These are phyloP conservation scores for Penicillium digitatum DNA, from an alignment of 2,329 filamentous ascomycete species.

Conservation along the genomic window DNA sequence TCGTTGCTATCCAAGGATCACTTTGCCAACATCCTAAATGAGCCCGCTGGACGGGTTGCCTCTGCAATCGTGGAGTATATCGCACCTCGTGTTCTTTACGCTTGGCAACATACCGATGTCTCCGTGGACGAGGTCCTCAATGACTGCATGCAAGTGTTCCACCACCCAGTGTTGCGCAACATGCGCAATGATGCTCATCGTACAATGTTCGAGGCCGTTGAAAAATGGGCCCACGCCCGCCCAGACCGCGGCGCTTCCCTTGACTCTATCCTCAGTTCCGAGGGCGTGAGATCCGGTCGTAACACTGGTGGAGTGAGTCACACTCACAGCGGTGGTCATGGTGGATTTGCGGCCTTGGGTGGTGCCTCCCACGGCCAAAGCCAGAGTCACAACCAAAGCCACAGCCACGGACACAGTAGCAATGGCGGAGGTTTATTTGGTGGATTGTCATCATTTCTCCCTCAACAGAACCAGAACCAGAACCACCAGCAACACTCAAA, in stretches of 20 bases:
- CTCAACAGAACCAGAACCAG: slow-evolving; percentile 7
- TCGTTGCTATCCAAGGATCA: slow-evolving; percentile 82
- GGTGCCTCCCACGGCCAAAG: slow-evolving; percentile 18
- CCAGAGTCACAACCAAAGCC: slow-evolving; percentile 11
- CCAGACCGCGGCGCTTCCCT: slow-evolving; percentile 63
- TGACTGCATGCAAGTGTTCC: slow-evolving; percentile 78
- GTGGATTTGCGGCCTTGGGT: slow-evolving; percentile 26
- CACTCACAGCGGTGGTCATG: slow-evolving; percentile 29
- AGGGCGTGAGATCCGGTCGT: slow-evolving; percentile 75
- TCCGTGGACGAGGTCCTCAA: slow-evolving; percentile 77
- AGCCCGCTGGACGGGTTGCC: slow-evolving; percentile 70
- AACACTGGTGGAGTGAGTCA: slow-evolving; percentile 52
- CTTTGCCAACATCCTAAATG: slow-evolving; percentile 74
- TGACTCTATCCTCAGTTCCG: slow-evolving; percentile 71
- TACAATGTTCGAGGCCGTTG: slow-evolving; percentile 83
- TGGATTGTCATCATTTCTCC: slow-evolving; percentile 23
- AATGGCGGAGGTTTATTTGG: slow-evolving; percentile 8
- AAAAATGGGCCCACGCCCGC: slow-evolving; percentile 71
- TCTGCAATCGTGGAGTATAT: slow-evolving; percentile 77
- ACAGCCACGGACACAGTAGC: slow-evolving; percentile 16
- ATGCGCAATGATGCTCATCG: slow-evolving; percentile 73
- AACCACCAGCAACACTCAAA: slow-evolving; percentile 18
- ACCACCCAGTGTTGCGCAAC: slow-evolving; percentile 81
- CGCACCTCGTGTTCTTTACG: slow-evolving; percentile 81
- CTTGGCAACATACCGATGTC: slow-evolving; percentile 84